Percentiles rank a stretch among this genome's conserved stretches.
These are phyloP conservation scores for Phialophora tarda DNA, from an alignment of 2,329 filamentous ascomycete genomes.

Conservation along the genomic window DNA sequence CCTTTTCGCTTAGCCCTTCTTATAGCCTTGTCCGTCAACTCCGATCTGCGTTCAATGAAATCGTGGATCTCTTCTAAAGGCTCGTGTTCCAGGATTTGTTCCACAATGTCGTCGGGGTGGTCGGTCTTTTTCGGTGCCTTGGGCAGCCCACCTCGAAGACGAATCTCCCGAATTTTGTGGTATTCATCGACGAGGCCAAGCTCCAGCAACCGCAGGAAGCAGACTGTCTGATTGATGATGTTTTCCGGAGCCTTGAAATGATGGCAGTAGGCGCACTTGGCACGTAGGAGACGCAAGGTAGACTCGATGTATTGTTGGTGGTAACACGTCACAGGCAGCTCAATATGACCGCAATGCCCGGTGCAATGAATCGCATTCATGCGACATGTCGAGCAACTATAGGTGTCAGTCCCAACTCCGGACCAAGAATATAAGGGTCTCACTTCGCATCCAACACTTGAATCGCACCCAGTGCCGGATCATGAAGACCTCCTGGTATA, in stretches of 20 bases:
- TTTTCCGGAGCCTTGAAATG: conserved; percentile 78
- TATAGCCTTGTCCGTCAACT: conserved; percentile 76
- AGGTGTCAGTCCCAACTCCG: conserved; percentile 23
- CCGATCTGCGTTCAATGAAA: conserved; percentile 62
- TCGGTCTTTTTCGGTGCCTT: conserved; percentile 13
- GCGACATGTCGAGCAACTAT: conserved; percentile 89
- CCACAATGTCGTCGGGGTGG: conserved; percentile 26
- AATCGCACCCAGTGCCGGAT: conserved; percentile 88
- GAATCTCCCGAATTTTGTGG: conserved; percentile 56
- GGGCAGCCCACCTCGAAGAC: conserved; percentile 44
- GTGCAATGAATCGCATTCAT: conserved; percentile 81
- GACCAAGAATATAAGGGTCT: background rate
- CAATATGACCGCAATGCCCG: conserved; percentile 93
- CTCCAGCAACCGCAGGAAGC: conserved; percentile 84
- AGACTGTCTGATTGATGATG: conserved; percentile 77
- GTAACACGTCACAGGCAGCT: conserved; percentile 90
- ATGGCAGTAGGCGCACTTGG: conserved; percentile 90
- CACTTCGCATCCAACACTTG: conserved; percentile 49
- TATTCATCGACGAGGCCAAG: conserved; percentile 76
- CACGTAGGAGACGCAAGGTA: conserved; percentile 79
- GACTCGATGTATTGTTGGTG: conserved; percentile 98
- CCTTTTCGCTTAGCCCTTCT: conserved; percentile 54
- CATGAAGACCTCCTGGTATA: conserved; percentile 88
- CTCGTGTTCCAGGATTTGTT: conserved; percentile 53
- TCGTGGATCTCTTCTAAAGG: conserved; percentile 58